These are phyloP conservation scores for Tulasnella sp. DNA, from an alignment of 768 basidiomycete species.

Conservation along the genomic window DNA sequence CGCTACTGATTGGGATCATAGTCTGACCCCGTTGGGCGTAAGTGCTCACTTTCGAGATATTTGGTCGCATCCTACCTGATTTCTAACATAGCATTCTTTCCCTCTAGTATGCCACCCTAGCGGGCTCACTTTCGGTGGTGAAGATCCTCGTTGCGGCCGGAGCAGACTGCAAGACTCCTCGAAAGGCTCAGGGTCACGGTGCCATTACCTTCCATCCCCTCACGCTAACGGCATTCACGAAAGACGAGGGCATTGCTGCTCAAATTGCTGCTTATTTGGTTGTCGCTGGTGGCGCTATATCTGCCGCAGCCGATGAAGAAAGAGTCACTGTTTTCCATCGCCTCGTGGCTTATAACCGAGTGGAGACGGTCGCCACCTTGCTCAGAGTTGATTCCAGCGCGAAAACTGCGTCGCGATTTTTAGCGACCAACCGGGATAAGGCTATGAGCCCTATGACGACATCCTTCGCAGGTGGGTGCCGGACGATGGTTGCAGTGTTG, in stretches of 20 bases:
- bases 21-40: conserved; percentile 41
- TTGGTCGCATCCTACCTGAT: not conserved
- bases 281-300: conserved; percentile 23
- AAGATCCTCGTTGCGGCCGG: conserved; percentile 40
- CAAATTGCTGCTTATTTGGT: conserved; percentile 26
- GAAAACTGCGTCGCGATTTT: conserved; percentile 26
- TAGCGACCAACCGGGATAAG: conserved; percentile 13
- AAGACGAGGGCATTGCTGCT: conserved; percentile 22
- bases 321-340: conserved; percentile 28
- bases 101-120: conserved; percentile 25
- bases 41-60: conserved; percentile 29
- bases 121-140: conserved; percentile 35
- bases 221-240: conserved; percentile 23
- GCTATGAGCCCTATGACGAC: conserved; percentile 25
- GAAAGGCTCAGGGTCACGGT: conserved; percentile 25
- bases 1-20: conserved; percentile 48
- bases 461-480: conserved; percentile 23
- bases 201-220: conserved; percentile 24
- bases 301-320: conserved; percentile 25
- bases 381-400: conserved; percentile 26
- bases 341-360: conserved; percentile 22
- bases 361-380: conserved; percentile 24
- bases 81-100: not conserved
- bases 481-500: conserved; percentile 25
- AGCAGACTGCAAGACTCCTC: conserved; percentile 35